Evolutionary conservation across 352 stramenopile species (phyloP).

Genomic region (Blastocystis sp.): DNA sequence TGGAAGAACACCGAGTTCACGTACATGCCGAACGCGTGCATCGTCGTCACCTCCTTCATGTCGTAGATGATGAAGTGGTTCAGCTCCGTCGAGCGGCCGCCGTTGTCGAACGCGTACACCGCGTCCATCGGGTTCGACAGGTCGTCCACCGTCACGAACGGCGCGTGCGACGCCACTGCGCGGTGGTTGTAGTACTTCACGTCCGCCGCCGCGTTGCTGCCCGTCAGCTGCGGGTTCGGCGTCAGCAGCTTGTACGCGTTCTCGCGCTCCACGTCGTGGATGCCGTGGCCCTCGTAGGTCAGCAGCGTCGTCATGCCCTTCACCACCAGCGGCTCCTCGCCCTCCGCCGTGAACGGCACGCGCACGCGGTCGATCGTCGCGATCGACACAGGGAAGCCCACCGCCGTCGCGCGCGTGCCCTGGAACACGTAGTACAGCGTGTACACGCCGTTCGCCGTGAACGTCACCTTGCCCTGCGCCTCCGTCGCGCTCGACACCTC

Average conservation of each 20-base stretch:
- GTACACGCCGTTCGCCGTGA: conserved; percentile 17
- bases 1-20: conserved; percentile 61
- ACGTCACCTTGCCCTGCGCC: conserved; percentile 13
- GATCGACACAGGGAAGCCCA: conserved; percentile 38
- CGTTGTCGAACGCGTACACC: conserved; percentile 64
- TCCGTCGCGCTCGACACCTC: not conserved
- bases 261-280: conserved; percentile 39
- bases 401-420: not conserved
- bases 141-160: conserved; percentile 57
- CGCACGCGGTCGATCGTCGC: not conserved
- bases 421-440: conserved; percentile 30
- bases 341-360: not conserved
- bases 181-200: conserved; percentile 34
- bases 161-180: conserved; percentile 51
- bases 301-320: conserved; percentile 51
- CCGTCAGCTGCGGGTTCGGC: conserved; percentile 46
- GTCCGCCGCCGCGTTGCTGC: not conserved
- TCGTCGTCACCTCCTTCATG: conserved; percentile 44
- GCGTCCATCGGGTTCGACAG: conserved; percentile 30
- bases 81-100: conserved; percentile 43
- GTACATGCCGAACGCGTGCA: conserved; percentile 60
- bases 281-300: conserved; percentile 37
- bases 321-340: conserved; percentile 20
- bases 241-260: conserved; percentile 47
- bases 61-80: conserved; percentile 70